Percentiles rank a stretch among this genome's conserved stretches.
Conservation (phyloP, 495 filamentous ascomycete species). For the Oidiodendron maius region DNA sequence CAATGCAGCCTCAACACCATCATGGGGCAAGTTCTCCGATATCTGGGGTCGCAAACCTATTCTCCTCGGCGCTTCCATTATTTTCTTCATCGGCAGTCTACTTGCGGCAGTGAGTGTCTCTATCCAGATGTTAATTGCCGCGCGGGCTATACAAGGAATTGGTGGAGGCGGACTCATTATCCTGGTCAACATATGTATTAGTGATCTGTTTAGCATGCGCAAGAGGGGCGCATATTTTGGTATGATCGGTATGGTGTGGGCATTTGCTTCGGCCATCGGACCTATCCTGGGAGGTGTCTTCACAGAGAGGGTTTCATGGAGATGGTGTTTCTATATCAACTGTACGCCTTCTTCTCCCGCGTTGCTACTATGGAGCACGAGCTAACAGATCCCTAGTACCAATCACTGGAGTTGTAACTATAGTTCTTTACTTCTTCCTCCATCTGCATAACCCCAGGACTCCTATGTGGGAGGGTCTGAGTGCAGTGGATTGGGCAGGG, state of each 20-base stretch:
- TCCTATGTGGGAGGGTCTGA: constrained; percentile 60
- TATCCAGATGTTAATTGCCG: constrained; percentile 70
- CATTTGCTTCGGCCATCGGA: constrained; percentile 64
- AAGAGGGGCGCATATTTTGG: constrained; percentile 55
- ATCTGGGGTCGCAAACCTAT: constrained; percentile 84
- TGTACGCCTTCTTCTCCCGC: constrained; percentile 29
- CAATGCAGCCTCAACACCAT: constrained; percentile 59
- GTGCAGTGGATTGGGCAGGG: constrained; percentile 72
- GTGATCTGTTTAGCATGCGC: constrained; percentile 70
- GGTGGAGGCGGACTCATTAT: constrained; percentile 79
- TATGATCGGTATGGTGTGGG: constrained; percentile 65
- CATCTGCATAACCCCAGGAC: constrained; percentile 73
- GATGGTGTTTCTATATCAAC: constrained; percentile 36
- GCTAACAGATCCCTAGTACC: constrained; percentile 33
- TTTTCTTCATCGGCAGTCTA: constrained; percentile 74
- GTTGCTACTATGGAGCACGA: not conserved
- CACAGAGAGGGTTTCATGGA: constrained; percentile 49
- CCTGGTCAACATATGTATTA: constrained; percentile 75
- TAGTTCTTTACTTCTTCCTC: constrained; percentile 63
- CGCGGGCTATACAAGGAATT: constrained; percentile 74
- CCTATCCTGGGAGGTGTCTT: constrained; percentile 75
- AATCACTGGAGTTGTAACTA: constrained; percentile 62
- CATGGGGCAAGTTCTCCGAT: constrained; percentile 81
- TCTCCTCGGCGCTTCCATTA: constrained; percentile 60
- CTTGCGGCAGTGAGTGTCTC: constrained; percentile 61